Evolutionary conservation across 2,329 filamentous ascomycete species (phyloP), one percentile per base, ranked within the genome.

Genomic region (Bipolaris gigantea): DNA sequence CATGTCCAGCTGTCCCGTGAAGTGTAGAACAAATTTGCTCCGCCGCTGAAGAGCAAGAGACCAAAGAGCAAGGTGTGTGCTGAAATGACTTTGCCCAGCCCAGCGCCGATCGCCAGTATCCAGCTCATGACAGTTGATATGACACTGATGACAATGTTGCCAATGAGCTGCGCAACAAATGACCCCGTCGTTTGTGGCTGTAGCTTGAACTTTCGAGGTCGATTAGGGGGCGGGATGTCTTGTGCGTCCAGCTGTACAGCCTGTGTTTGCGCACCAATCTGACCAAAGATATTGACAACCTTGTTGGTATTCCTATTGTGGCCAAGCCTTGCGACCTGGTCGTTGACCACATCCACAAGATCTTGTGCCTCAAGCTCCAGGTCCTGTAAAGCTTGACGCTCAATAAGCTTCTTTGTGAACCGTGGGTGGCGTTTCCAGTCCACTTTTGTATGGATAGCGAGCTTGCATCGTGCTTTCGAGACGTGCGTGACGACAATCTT

Each of bases 401-500:
- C 81, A 55, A 88, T 81, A 38, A 86, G 74, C 38, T 66, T 70
- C 51, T 71, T 73, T 11, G 73, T 75, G 40, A 75, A 64, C 11
- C 83, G 61, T 2, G 72, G 71, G 15, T 68, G 79, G 61, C 85
- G 88, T 23, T 85, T 82, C 94, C 94, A 97, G 63, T 91, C 89
- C n/a, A 96, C 85, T 66, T 88, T 89, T 48, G 87, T 89, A 75
- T 90, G 96, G 39, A 97, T 85, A 23, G 92, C 89, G 50, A 99
- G 83, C 76, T 94, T 97, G 74, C 91, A 96, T 73, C 89, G 92
- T 11, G 90, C 92, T 76, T 97, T 97, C 48, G 91, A 87, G 56
- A 93, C 83, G 69, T 97, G 91, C 2, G 94, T 97, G 59, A 99
- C 94, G 60, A 97, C 91, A 59, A 96, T 86, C 75, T 96, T 97